A percentile compares a stretch with the other conserved stretches of the same genome.
phyloP scores from a whole-genome alignment of 257 asterid genomes.

The Solanum sparsipilum region DNA sequence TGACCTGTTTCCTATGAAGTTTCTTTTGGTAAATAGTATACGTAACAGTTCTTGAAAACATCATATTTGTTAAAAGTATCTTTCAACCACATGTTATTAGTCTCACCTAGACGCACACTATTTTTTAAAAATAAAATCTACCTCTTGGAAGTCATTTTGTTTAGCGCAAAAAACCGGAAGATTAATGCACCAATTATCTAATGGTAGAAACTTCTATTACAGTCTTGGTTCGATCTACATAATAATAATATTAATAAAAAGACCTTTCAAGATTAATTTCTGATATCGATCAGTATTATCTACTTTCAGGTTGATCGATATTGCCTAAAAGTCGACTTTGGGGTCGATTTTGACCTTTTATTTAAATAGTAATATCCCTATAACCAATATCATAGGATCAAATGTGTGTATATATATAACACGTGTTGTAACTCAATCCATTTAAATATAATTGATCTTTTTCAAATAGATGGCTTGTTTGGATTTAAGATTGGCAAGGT shows the following conservation, averaged over 20 bases:
- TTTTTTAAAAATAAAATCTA: too few relatives aligned
- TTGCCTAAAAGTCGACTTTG: background rate
- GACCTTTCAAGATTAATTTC: too few relatives aligned
- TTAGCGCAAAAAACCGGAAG: too few relatives aligned
- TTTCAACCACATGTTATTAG: background rate
- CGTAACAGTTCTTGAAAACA: background rate
- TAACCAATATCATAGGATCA: background rate
- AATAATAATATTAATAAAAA: too few relatives aligned
- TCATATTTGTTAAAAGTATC: background rate
- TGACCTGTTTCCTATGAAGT: background rate
- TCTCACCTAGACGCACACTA: background rate
- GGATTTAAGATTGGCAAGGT: background rate
- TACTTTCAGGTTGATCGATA: background rate
- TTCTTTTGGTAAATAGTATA: background rate
- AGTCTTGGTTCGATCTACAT: background rate
- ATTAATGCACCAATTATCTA: background rate
- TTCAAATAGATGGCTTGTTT: background rate
- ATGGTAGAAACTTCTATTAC: too few relatives aligned
- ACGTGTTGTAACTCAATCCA: background rate
- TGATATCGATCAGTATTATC: background rate
- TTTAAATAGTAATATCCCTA: background rate
- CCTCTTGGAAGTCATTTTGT: too few relatives aligned
- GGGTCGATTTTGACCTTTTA: background rate
- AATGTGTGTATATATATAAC: background rate
- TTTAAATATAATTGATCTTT: background rate